Conservation (phyloP, 306 rosid species). For the Rosa rugosa region DNA sequence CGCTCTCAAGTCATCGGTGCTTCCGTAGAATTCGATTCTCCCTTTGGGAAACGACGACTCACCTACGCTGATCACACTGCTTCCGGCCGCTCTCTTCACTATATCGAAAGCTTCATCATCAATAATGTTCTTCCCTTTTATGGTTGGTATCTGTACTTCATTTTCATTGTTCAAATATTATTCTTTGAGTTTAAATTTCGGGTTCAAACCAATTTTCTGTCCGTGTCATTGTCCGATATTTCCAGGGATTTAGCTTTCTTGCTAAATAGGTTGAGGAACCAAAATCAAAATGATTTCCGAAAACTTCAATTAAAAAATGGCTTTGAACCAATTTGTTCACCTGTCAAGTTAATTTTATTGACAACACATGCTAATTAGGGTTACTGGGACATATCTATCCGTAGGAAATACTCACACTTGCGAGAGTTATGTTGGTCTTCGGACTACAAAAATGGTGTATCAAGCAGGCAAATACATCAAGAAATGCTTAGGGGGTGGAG, state of each 20-base stretch:
- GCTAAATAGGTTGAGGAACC: background rate
- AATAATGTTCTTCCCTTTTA: constrained; percentile 74
- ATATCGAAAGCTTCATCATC: constrained; percentile 57
- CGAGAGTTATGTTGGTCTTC: constrained; percentile 74
- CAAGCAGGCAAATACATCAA: constrained; percentile 61
- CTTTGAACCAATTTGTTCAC: background rate
- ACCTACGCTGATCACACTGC: constrained; percentile 91
- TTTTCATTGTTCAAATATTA: no score
- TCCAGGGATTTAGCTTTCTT: background rate
- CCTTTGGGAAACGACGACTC: constrained; percentile 55
- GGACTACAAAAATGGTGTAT: constrained; percentile 59
- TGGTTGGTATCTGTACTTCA: constrained; percentile 33
- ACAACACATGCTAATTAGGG: background rate
- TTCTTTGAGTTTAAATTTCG: background rate
- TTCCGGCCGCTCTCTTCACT: constrained; percentile 65
- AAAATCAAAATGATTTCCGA: background rate
- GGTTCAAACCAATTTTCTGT: background rate
- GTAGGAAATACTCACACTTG: constrained; percentile 76
- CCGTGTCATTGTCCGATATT: background rate
- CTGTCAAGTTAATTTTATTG: background rate
- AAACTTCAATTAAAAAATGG: no score
- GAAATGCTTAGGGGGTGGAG: constrained; percentile 64
- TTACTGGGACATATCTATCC: background rate
- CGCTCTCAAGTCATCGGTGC: constrained; percentile 61
- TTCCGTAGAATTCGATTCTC: constrained; percentile 50